Evolutionary conservation across 192 early-diverging fungal genomes (phyloP), one percentile per base, ranked within the genome.

Genomic region (Linnemannia zychae): DNA sequence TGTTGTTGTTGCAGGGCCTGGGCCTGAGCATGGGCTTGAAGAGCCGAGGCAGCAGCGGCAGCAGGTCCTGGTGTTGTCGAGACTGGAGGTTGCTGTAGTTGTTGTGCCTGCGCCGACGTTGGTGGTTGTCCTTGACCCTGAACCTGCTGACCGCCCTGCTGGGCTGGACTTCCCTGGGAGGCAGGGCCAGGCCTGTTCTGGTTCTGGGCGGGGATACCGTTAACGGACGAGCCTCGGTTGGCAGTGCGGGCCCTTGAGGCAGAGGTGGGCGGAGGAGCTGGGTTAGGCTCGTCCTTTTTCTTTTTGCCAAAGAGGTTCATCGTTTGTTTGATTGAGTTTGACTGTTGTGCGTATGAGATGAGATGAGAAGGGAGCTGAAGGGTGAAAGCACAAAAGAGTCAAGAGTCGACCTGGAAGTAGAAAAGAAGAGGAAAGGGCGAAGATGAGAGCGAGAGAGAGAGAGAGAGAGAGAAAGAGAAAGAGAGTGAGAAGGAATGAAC

Each of bases 221-320:
- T 75, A 57, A 78, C 77, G 46, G 77, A 78, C 15, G 82, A 71
- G 15, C 67, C 63, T 67, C 82, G 76, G 36, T 84, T 68, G 44
- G 71, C 28, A 36, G 53, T 63, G 37, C 63, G 81, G 34, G 24
- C 3, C 57, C 57, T 63, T 13, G 11, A 49, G 16, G 71, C 50
- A 4, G 81, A 76, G 28, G 76, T 20, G 22, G 83, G 50, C 17
- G 76, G 67, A 38, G 74, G 57, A 13, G 72, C 20, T 17, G 50
- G 31, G 37, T 37, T 28, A 15, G 72, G 49, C 6, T 77, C 71
- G 20, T 52, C 71, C 71, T 74, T 73, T 71, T 83, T 79, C 67
- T 78, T 84, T 50, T 52, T 68, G 28, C 71, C 75, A 69, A 79
- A 84, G 48, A 79, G n/a, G 63, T 78, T 48, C 82, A 84, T 78